Base-by-base conservation (phyloP, 2,329 filamentous ascomycete genomes). In the Alternaria hordeiaustralica region DNA sequence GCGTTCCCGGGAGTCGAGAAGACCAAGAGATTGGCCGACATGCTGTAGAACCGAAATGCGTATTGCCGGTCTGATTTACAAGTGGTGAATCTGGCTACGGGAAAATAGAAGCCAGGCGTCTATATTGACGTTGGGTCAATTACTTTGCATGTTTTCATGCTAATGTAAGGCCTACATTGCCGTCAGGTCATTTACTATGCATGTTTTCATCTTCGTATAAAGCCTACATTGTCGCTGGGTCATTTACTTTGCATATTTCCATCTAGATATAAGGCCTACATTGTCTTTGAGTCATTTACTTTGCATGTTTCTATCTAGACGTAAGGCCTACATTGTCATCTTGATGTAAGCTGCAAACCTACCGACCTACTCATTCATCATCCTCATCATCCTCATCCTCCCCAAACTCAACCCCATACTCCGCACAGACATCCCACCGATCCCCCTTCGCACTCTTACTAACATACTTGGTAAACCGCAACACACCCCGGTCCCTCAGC, bases 401-500 rank as follows among this genome's bases (percentile, higher is more conserved):
- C 13, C 83, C 84, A 68, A 86, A 86, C 55, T 85, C 85, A 13
- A 97, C 90, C 23, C 90, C 92, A 78, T 92, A 93, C 33, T 89
- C 89, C 1, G 89, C 96, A 50, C 89, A 90, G 54, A 98, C 85
- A 82, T 99, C 96, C 93, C 94, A 98, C 46, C 96, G 87, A 81
- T 98, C 96, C 1, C 96, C 96, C 75, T 88, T 88, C 8, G 96
- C 96, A 55, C 86, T 88, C 63, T 86, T 86, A 80, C 92, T 96
- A 21, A 99, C 91, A 79, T 98, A 99, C 84, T 98, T 99, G 75
- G 98, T 94, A 78, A 99, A 99, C 78, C 93, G 90, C 76, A 99
- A 84, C 13, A 92, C 91, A 13, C 93, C 94, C 70, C 88, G 89
- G 78, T 99, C 96, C 61, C 96, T 87, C 70, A 98, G 83, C 30